A percentile compares a stretch with the other conserved stretches of the same genome.
Evolutionary conservation across 2,329 filamentous ascomycete species (phyloP).

Genomic region (Penicillium expansum): DNA sequence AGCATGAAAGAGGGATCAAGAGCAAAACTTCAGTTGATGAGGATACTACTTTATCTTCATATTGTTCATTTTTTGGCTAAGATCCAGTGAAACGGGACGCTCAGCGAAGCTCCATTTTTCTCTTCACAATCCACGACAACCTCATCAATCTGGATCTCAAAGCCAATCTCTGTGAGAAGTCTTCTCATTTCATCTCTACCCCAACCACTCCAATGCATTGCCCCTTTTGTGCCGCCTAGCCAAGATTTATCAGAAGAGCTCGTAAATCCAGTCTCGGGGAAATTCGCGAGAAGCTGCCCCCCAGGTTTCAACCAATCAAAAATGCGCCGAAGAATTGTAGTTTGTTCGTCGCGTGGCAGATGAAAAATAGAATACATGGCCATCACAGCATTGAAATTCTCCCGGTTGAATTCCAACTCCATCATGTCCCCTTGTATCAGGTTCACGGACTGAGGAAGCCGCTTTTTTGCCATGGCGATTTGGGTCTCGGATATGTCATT

Average conservation of each 20-base stretch:
- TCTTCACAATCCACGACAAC: constrained; percentile 23
- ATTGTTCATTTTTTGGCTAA: constrained; percentile 11
- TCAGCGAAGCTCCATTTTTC: constrained; percentile 9
- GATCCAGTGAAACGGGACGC: constrained; percentile 22
- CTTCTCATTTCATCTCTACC: constrained; percentile 33
- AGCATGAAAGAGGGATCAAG: neutral
- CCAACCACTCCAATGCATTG: constrained; percentile 45
- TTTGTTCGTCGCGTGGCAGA: constrained; percentile 53
- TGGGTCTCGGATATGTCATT: constrained; percentile 46
- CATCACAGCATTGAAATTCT: constrained; percentile 49
- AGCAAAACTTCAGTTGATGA: neutral
- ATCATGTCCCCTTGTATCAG: constrained; percentile 46
- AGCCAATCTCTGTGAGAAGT: constrained; percentile 25
- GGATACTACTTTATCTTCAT: neutral
- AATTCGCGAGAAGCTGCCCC: constrained; percentile 52
- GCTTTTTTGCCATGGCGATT: constrained; percentile 34
- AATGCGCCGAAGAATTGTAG: constrained; percentile 46
- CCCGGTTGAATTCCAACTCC: constrained; percentile 32
- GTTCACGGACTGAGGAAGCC: constrained; percentile 23
- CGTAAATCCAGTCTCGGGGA: constrained; percentile 32
- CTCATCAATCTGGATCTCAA: constrained; percentile 22
- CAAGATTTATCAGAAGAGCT: constrained; percentile 25
- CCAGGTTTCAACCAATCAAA: constrained; percentile 52
- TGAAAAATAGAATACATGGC: constrained; percentile 58
- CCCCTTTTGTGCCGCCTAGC: constrained; percentile 32